These are phyloP conservation scores for Teunomyces funiuensis DNA, from an alignment of 805 yeast genomes.

Conservation along the genomic window DNA sequence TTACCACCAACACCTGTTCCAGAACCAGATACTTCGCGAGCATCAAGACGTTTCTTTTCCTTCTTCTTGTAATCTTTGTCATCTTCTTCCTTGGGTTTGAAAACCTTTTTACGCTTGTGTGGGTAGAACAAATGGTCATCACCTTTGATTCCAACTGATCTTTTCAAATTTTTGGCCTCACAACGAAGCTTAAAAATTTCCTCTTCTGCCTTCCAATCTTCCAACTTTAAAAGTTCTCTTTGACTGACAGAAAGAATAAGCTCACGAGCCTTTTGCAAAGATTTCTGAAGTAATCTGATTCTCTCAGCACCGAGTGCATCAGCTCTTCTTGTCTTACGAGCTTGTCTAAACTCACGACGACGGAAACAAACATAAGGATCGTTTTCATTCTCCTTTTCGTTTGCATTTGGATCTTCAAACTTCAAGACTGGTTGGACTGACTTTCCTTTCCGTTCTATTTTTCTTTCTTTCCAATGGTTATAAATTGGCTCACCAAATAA, in stretches of 20 bases:
- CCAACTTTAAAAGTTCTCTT: conserved; percentile 66
- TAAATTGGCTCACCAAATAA: conserved; percentile 67
- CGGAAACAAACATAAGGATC: conserved; percentile 97
- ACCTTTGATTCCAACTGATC: conserved; percentile 73
- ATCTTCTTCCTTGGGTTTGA: conserved; percentile 36
- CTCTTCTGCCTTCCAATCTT: conserved; percentile 59
- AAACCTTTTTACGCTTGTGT: conserved; percentile 64
- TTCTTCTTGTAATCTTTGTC: conserved; percentile 22
- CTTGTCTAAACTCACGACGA: conserved; percentile 91
- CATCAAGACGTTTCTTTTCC: conserved; percentile 22
- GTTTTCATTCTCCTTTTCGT: conserved; percentile 79
- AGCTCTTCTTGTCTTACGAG: conserved; percentile 93
- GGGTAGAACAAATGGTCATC: conserved; percentile 82
- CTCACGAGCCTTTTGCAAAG: conserved; percentile 72
- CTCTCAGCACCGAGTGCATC: conserved; percentile 89
- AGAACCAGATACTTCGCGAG: conserved; percentile 14
- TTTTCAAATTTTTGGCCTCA: conserved; percentile 68
- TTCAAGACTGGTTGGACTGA: conserved; percentile 71
- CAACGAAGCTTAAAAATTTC: conserved; percentile 73
- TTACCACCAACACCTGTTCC: neutral
- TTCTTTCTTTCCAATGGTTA: conserved; percentile 77
- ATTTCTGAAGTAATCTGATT: conserved; percentile 68
- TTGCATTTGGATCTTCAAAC: conserved; percentile 74
- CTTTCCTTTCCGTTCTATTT: conserved; percentile 67
- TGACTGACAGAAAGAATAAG: conserved; percentile 68